phyloP scores from a whole-genome alignment of 140 eudicot genomes.

The Flaveria floridana region DNA sequence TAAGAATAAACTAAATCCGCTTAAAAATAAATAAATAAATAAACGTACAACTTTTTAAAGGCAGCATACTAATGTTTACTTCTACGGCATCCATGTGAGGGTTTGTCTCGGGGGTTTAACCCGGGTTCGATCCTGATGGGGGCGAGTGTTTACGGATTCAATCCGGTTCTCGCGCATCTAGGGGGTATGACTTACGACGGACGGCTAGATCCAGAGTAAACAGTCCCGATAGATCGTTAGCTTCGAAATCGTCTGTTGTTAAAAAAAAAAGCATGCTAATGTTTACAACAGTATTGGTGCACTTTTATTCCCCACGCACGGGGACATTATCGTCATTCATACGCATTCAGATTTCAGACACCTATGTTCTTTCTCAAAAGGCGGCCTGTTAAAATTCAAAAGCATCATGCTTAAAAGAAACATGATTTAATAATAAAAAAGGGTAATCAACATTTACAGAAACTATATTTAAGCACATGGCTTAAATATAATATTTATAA shows the following conservation, averaged over 20 bases:
- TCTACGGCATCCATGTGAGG: too few relatives aligned
- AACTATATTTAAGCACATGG: background rate
- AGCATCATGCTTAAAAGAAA: slow-evolving; percentile 34
- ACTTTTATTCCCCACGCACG: slow-evolving; percentile 13
- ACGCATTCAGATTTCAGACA: slow-evolving; percentile 24
- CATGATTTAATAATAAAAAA: background rate
- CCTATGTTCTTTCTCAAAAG: slow-evolving; percentile 55
- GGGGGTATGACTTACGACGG: too few relatives aligned
- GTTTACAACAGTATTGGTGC: background rate
- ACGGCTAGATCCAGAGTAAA: too few relatives aligned
- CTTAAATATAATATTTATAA: background rate
- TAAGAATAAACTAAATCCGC: too few relatives aligned
- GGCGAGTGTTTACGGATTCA: too few relatives aligned
- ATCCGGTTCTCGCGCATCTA: too few relatives aligned
- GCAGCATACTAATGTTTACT: slow-evolving; percentile 23
- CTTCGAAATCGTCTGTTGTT: too few relatives aligned
- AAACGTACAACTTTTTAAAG: slow-evolving; percentile 21
- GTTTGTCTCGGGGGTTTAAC: too few relatives aligned
- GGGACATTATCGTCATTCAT: slow-evolving; percentile 45
- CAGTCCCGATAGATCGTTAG: too few relatives aligned
- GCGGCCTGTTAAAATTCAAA: slow-evolving; percentile 48
- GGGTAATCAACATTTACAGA: background rate
- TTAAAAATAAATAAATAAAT: background rate
- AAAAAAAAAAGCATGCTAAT: slow-evolving; percentile 21
- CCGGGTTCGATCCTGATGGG: too few relatives aligned